phyloP scores from a whole-genome alignment of 768 basidiomycete species.

The Mycena leptocephala region DNA sequence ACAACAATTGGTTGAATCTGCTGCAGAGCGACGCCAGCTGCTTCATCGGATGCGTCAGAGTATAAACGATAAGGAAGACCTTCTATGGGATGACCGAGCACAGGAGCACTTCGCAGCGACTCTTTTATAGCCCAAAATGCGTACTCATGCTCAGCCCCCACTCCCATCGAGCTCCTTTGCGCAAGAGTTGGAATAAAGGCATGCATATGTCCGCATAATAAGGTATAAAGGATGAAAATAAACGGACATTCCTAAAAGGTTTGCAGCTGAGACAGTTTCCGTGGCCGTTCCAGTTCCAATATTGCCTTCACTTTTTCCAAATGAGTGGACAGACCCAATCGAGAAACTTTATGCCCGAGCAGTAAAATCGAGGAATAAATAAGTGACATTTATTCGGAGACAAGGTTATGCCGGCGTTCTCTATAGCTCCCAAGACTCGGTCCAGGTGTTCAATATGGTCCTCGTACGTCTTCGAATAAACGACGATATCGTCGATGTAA shows the following conservation, averaged over 20 bases:
- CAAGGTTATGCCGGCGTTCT: not conserved
- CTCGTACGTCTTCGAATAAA: not conserved
- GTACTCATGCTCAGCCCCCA: too few species aligned
- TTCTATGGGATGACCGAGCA: too few species aligned
- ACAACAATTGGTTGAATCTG: too few species aligned
- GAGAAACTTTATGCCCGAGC: not conserved
- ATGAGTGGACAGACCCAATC: too few species aligned
- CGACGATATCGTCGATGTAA: not conserved
- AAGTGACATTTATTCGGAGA: slow-evolving; percentile 4
- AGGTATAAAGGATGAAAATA: not conserved
- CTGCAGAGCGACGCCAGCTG: too few species aligned
- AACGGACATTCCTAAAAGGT: slow-evolving; percentile 14
- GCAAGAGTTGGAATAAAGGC: not conserved
- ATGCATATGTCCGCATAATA: not conserved
- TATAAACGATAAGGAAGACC: too few species aligned
- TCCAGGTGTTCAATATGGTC: not conserved
- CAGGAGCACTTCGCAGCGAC: too few species aligned
- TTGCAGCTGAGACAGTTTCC: slow-evolving; percentile 21
- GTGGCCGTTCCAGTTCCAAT: not conserved
- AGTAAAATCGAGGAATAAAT: not conserved
- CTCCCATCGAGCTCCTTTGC: not conserved
- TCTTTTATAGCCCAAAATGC: too few species aligned
- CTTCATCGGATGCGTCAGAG: too few species aligned
- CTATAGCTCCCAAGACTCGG: slow-evolving; percentile 37
- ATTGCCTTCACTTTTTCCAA: not conserved